Evolutionary conservation across 2,329 filamentous ascomycete species (phyloP).

Genomic region (Penicillium vulpinum): DNA sequence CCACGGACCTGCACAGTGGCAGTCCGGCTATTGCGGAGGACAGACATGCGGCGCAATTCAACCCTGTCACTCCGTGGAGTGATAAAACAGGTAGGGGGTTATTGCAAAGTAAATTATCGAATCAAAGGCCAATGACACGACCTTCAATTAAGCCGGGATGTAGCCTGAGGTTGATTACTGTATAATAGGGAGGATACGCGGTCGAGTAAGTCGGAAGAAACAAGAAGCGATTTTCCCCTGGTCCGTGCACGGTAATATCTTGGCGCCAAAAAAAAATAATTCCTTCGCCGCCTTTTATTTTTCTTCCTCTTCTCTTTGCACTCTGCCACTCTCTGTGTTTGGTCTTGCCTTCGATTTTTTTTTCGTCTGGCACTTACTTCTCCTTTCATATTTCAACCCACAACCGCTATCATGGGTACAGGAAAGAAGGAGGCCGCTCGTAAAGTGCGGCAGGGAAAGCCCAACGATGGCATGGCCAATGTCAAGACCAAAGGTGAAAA

Average conservation of each 20-base stretch:
- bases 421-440: constrained; percentile 88
- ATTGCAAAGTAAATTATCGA: background rate
- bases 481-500: constrained; percentile 96
- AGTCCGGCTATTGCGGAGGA: constrained; percentile 39
- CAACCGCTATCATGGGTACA: constrained; percentile 67
- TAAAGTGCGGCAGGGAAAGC: constrained; percentile 81
- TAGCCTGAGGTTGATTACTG: constrained; percentile 11
- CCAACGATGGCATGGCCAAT: constrained; percentile 83
- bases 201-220: constrained; percentile 23
- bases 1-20: constrained; percentile 41
- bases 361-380: constrained; percentile 25
- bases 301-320: constrained; percentile 33
- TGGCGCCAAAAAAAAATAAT: constrained; percentile 42
- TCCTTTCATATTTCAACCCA: constrained; percentile 17
- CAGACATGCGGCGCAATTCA: constrained; percentile 33
- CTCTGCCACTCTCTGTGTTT: constrained; percentile 33
- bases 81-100: background rate
- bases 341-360: constrained; percentile 31
- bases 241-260: constrained; percentile 38
- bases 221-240: constrained; percentile 42
- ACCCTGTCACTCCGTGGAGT: background rate
- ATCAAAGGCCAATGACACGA: constrained; percentile 5
- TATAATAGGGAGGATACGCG: constrained; percentile 21
- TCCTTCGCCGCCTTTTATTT: constrained; percentile 27
- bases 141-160: constrained; percentile 5